phyloP scores from a whole-genome alignment of 2,329 filamentous ascomycete species.

The Myriosclerotinia curreyana region DNA sequence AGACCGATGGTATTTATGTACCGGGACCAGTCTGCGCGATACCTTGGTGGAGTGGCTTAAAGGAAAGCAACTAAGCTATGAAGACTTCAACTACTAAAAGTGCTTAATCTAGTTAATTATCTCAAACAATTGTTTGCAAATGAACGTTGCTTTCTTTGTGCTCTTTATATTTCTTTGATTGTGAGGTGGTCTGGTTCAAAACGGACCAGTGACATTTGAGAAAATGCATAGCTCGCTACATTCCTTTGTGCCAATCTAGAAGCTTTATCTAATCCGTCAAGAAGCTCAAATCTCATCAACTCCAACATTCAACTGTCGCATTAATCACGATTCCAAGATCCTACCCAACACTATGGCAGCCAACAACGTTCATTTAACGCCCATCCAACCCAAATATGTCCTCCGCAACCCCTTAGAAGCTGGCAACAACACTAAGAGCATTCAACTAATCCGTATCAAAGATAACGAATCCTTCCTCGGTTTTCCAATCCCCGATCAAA shows the following conservation, averaged over 20 bases:
- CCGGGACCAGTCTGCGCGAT: constrained; percentile 49
- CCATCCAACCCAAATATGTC: constrained; percentile 28
- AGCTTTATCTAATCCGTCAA: not conserved
- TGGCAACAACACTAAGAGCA: constrained; percentile 25
- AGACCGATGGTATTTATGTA: constrained; percentile 58
- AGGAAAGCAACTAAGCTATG: constrained; percentile 47
- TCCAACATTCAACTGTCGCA: not conserved
- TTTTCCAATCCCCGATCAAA: constrained; percentile 26
- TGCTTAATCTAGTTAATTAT: not conserved
- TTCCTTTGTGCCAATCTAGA: constrained; percentile 12
- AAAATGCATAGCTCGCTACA: constrained; percentile 6
- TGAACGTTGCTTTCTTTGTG: not conserved
- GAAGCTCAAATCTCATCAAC: not conserved
- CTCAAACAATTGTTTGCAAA: constrained; percentile 15
- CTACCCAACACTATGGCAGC: constrained; percentile 11
- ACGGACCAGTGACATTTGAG: not conserved
- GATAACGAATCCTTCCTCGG: constrained; percentile 33
- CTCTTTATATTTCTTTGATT: not conserved
- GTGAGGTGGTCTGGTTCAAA: not conserved
- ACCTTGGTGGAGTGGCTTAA: constrained; percentile 48
- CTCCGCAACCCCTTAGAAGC: constrained; percentile 27
- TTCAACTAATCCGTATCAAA: constrained; percentile 30
- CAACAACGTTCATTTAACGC: constrained; percentile 2
- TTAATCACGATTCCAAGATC: not conserved
- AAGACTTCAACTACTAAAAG: constrained; percentile 47